phyloP scores from a whole-genome alignment of 2,329 filamentous ascomycete species.

The Bipolaris sorokiniana region DNA sequence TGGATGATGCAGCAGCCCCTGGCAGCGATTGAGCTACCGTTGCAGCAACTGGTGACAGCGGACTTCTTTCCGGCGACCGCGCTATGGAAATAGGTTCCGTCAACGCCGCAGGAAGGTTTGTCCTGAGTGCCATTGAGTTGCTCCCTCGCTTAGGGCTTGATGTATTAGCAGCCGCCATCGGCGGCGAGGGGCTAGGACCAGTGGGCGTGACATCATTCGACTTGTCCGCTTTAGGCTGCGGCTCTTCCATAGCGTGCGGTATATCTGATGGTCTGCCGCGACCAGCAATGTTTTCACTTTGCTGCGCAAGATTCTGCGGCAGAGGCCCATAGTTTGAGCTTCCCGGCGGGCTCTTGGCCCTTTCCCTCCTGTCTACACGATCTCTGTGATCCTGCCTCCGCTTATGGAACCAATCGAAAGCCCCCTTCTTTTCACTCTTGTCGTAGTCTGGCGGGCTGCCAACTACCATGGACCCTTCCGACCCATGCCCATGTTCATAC shows the following conservation, averaged over 20 bases:
- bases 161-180: neutral
- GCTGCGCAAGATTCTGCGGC: slow-evolving; percentile 28
- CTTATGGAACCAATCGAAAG: slow-evolving; percentile 69
- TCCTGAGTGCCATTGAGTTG: slow-evolving; percentile 7
- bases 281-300: slow-evolving; percentile 22
- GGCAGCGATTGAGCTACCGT: neutral
- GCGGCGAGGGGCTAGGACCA: slow-evolving; percentile 18
- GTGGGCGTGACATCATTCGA: slow-evolving; percentile 33
- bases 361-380: slow-evolving; percentile 59
- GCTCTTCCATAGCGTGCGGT: slow-evolving; percentile 21
- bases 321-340: slow-evolving; percentile 31
- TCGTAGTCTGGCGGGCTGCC: slow-evolving; percentile 39
- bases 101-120: slow-evolving; percentile 20
- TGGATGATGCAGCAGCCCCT: neutral
- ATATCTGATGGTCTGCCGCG: slow-evolving; percentile 40
- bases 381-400: slow-evolving; percentile 67
- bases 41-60: slow-evolving; percentile 1
- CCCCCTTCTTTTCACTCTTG: slow-evolving; percentile 62
- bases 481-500: slow-evolving; percentile 38
- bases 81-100: slow-evolving; percentile 19
- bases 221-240: slow-evolving; percentile 15
- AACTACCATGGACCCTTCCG: slow-evolving; percentile 42
- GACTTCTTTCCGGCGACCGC: slow-evolving; percentile 16
- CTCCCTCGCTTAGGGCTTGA: neutral
- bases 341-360: slow-evolving; percentile 59